Evolutionary conservation across 768 basidiomycete species (phyloP).

Genomic region (Termitomyces sp.): DNA sequence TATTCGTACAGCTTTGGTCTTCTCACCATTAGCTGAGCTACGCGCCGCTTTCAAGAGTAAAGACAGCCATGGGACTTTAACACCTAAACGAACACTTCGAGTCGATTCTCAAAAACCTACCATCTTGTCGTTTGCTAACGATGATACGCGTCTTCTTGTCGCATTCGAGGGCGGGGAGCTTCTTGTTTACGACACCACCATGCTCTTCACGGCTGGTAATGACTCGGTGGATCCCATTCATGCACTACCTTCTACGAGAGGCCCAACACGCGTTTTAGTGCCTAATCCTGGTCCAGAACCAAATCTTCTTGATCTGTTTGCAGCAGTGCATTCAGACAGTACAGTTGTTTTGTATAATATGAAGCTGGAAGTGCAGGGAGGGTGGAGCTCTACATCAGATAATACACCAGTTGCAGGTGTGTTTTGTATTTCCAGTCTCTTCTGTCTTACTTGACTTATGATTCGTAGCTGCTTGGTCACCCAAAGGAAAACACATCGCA

Average conservation of each 20-base stretch:
- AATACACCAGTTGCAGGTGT: slow-evolving; percentile 57
- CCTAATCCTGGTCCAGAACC: slow-evolving; percentile 61
- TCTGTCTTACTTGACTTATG: slow-evolving; percentile 1
- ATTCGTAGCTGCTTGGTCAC: slow-evolving; percentile 75
- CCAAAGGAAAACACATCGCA: slow-evolving; percentile 82
- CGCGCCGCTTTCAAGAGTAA: slow-evolving; percentile 46
- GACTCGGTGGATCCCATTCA: slow-evolving; percentile 45
- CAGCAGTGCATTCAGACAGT: slow-evolving; percentile 45
- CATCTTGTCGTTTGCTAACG: slow-evolving; percentile 51
- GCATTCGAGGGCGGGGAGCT: slow-evolving; percentile 58
- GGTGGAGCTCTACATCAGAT: slow-evolving; percentile 46
- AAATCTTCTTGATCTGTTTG: slow-evolving; percentile 53
- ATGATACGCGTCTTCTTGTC: slow-evolving; percentile 59
- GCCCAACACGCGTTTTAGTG: slow-evolving; percentile 48
- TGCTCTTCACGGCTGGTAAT: slow-evolving; percentile 43
- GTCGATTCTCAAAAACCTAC: slow-evolving; percentile 45
- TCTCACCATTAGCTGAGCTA: slow-evolving; percentile 61
- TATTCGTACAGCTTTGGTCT: slow-evolving; percentile 46
- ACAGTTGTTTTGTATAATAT: slow-evolving; percentile 61
- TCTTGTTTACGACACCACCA: slow-evolving; percentile 53
- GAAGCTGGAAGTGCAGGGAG: slow-evolving; percentile 51
- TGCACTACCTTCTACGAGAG: slow-evolving; percentile 40
- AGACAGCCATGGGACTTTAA: slow-evolving; percentile 37
- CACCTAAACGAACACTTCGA: slow-evolving; percentile 48
- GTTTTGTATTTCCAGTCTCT: slow-evolving; percentile 20